Base-by-base conservation (phyloP, 176 grass and related monocot genomes). In the Zea luxurians region DNA sequence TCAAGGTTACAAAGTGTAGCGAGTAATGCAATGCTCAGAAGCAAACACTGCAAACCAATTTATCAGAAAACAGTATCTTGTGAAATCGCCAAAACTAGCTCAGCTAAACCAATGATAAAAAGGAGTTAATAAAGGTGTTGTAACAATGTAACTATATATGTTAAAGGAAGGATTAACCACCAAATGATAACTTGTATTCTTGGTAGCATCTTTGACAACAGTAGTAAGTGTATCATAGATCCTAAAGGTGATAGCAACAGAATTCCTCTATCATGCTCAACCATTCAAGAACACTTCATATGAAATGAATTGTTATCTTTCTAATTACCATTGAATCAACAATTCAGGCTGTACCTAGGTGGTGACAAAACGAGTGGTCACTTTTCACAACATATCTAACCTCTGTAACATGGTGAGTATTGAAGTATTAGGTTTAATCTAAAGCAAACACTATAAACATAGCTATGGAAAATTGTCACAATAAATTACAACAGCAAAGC, bases 161-260 rank as follows among this genome's bases (percentile, higher is more conserved):
- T 38, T 71, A 61, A 61, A 48, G 21, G 70, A 80, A 59, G 35
- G 35, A 42, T 53, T 73, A 64, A 74, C 37, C 2, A 40, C 11
- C 13, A 10, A 10, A 17, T 53, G 37, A 61, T 16, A 10, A 3
- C 13, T 55, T 10, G 1, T n/a, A 54, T 4, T 43, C 64, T 7
- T 54, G 15, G 9, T 71, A 54, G 20, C 47, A 74, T n/a, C 8
- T 43, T 43, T 82, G 13, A 49, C 44, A 1, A 16, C 20, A n/a
- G 35, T 36, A 38, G 40, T 2, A 18, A 49, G 38, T 10, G 15
- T 12, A 62, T 16, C 6, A 1, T 16, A 65, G 37, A 13, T 9
- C n/a, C 17, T 20, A 2, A 2, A 16, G 8, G 40, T 17, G 18
- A 67, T 44, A 7, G 9, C 7, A 18, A n/a, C 8, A 67, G 38